Base-by-base conservation (phyloP, 208 protist genomes). In the Leishmania tarentolae region DNA sequence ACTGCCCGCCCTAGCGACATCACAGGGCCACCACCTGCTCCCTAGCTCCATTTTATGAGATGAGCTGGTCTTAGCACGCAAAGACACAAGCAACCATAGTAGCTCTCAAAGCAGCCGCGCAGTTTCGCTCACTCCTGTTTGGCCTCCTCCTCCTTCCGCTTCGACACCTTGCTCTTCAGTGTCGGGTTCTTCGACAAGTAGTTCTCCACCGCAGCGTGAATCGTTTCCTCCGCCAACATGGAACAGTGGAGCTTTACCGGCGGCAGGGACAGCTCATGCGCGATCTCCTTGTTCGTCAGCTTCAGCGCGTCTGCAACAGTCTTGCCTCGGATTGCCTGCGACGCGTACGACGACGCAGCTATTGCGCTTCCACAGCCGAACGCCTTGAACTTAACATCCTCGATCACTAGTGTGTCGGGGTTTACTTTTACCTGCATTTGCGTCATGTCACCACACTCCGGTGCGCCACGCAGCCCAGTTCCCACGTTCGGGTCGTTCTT, bases 341-440 rank as follows among this genome's bases (percentile, higher is more conserved):
- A 99, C 9, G 99, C 99, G 40, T 99, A 97, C 0, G 98, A 99
- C 11, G 94, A 98, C 35, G 92, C 94, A 0, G 99, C 99, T 80
- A 99, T 99, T 47, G 99, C 99, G 59, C 99, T 99, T 37, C 99
- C 99, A 88, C 99, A 99, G 69, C 99, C 99, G 88, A 99, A 99
- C 1, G 99, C 99, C 90, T 99, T 99, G 85, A 99, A 99, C 81
- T 95, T 95, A 28, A 99, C 98, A 84, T 99, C 97, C 47, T 95
- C 92, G 74, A 99, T 99, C 35, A 95, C 83, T 40, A 95, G 86
- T 19, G 93, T 96, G 47, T 98, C 91, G 17, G 95, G 93, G 82
- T 98, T 98, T 17, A 98, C 91, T 85, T 98, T 97, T 28, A 99
- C 91, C 87, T 99, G 98, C 83, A 99, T 97, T 88, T 99, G 98